A percentile compares a stretch with the other conserved stretches of the same genome.
Conservation (phyloP, 2,329 filamentous ascomycete genomes). For the Arthroderma sp. region DNA sequence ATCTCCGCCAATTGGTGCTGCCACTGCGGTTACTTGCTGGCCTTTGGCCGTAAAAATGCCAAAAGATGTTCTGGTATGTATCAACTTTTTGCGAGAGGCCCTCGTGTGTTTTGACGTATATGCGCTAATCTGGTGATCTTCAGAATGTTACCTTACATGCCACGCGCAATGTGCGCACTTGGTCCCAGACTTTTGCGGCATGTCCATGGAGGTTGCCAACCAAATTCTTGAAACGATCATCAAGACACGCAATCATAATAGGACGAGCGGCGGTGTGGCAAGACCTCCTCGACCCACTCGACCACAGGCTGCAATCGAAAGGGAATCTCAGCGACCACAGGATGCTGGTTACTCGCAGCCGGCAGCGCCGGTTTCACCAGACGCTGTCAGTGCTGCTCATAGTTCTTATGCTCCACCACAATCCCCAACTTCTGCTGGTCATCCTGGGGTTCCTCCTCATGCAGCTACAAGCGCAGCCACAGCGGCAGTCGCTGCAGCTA, state of each 20-base stretch:
- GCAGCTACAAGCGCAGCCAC: conserved; percentile 37
- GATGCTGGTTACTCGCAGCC: conserved; percentile 25
- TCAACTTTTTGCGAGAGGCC: background rate
- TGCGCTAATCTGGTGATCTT: conserved; percentile 3
- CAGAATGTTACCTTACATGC: conserved; percentile 82
- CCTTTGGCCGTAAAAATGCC: conserved; percentile 88
- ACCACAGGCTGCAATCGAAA: conserved; percentile 28
- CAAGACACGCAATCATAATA: conserved; percentile 60
- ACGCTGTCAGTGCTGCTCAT: conserved; percentile 31
- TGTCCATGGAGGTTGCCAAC: conserved; percentile 96
- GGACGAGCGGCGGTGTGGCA: conserved; percentile 42
- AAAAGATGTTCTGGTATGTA: conserved; percentile 70
- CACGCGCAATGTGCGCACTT: conserved; percentile 87
- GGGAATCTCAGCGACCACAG: conserved; percentile 23
- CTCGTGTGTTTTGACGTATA: background rate
- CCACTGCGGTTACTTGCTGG: conserved; percentile 91
- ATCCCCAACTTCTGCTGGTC: conserved; percentile 32
- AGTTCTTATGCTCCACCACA: conserved; percentile 33
- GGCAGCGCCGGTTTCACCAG: conserved; percentile 25
- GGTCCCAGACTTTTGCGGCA: conserved; percentile 96
- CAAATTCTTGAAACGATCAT: conserved; percentile 81
- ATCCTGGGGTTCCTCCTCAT: conserved; percentile 30
- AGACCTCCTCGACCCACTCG: conserved; percentile 50
- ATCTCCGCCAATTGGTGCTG: conserved; percentile 99
- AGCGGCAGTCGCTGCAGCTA: conserved; percentile 36